Evolutionary conservation across 306 rosid genomes (phyloP), one percentile per base, ranked within the genome.

Genomic region (Astragalus membranaceus): DNA sequence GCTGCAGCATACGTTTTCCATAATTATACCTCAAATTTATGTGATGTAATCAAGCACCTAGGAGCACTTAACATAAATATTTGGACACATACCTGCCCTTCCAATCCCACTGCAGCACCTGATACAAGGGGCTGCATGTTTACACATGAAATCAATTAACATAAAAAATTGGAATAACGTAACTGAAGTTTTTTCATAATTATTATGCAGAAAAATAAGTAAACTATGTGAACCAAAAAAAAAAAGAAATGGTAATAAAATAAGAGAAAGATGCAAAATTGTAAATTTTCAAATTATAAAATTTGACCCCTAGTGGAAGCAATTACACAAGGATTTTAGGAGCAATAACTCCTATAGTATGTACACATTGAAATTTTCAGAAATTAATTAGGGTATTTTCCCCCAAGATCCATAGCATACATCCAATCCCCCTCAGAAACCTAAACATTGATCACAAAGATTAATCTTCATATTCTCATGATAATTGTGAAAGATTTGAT

Each of bases 31-130:
- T 60, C 65, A 42, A 71, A 42, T 42, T 36, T 29, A 70, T 58
- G 59, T 12, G 29, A 59, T 8, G 23, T 14, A 39, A 68, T 26
- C 63, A 46, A 55, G 42, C 15, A 64, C 4, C 8, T 5, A 72
- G 26, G 35, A 16, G 63, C 11, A 48, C 16, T 54, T 47, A 67
- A 43, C 5, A 43, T 41, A 56, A 15, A 10, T 55, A 65, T 29
- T 17, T 26, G 53, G 53, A 44, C 15, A 61, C 65, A 4, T 84
- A 94, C 99, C 99, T 94, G 99, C 74, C 99, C 99, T 87, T 94
- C 99, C 83, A 94, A 70, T 81, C 99, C 99, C 50, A 94, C 55
- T 0, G 99, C 99, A 49, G 97, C 99, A 79, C 99, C 99, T 54
- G 97, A 94, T 53, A 94, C 99, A 64, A 94, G 97, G 79, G 99